Evolutionary conservation across 768 basidiomycete species (phyloP), one percentile per base, ranked within the genome.

Genomic region (Tubosaeta sp.): DNA sequence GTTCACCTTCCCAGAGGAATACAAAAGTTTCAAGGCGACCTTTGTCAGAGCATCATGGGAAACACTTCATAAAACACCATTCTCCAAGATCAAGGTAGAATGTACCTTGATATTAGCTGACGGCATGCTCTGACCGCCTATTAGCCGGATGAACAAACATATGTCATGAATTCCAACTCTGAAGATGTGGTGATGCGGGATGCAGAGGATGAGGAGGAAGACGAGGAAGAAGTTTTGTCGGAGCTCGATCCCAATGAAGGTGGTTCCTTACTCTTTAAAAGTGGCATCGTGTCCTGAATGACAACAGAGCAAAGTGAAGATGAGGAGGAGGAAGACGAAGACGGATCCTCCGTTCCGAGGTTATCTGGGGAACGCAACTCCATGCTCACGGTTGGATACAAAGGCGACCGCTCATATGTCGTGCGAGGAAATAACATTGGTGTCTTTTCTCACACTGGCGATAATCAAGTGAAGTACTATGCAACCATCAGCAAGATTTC

Each of bases 131-230:
- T 53, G 32, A 60, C 17, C 10, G 25, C 32, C 46, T 49, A 14
- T 29, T 58, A 91, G 86, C 62, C 78, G 22, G 93, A 94, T n/a
- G 97, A 99, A 54, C 88, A 86, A 70, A 76, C 73, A 32, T 99
- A 98, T 66, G 83, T 91, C 33, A 69, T 87, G 62, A 86, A 81
- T 55, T 82, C 89, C 12, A 80, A 77, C 55, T 74, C 77, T 50
- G 89, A 95, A 64, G 92, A 95, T 59, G 84, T 94, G 14, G 92
- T 88, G 63, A 97, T 97, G 95, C 78, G 67, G 44, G 88, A 91
- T 58, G 81, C 76, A 12, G 79, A 83, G 34, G 80, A 86, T 48
- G 84, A 90, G 31, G 86, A 86, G 9, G 86, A 82, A 3, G 90
- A 87, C 10, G 90, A 90, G 61, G 90, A 92, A 0, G 85, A 86